Evolutionary conservation across 2,329 filamentous ascomycete species (phyloP).

Genomic region (Pestalotiopsis sp.): DNA sequence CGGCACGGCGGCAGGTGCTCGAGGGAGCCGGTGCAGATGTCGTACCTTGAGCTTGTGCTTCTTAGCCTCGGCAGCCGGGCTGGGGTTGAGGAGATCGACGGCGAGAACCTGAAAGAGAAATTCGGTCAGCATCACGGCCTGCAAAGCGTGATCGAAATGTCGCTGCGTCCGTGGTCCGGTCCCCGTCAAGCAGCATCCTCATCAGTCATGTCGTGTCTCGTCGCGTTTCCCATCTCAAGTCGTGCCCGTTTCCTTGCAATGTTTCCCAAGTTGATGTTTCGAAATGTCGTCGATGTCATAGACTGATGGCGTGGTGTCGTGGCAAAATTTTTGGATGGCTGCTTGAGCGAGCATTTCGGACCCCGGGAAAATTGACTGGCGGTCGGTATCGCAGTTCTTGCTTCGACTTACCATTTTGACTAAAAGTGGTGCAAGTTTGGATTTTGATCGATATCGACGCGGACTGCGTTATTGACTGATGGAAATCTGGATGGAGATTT

Average conservation of each 20-base stretch:
- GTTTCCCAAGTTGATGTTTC: not conserved
- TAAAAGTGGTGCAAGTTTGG: slow-evolving; percentile 47
- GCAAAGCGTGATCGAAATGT: not conserved
- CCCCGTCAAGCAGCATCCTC: slow-evolving; percentile 7
- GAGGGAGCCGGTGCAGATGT: slow-evolving; percentile 14
- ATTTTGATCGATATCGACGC: slow-evolving; percentile 42
- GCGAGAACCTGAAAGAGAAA: slow-evolving; percentile 83
- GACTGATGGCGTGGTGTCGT: slow-evolving; percentile 16
- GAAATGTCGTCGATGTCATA: slow-evolving; percentile 11
- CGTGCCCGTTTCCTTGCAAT: not conserved
- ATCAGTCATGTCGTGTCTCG: not conserved
- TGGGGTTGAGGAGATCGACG: slow-evolving; percentile 99
- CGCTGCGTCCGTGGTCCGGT: not conserved
- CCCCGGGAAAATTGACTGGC: not conserved
- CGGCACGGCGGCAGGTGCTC: slow-evolving; percentile 18
- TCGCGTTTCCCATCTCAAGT: not conserved
- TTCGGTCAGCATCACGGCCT: slow-evolving; percentile 47
- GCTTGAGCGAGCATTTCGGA: not conserved
- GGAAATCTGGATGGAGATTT: slow-evolving; percentile 49
- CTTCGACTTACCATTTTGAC: slow-evolving; percentile 69
- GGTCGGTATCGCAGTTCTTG: not conserved
- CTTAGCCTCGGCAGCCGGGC: slow-evolving; percentile 94
- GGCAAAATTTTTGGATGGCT: slow-evolving; percentile 5
- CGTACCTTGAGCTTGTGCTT: slow-evolving; percentile 99
- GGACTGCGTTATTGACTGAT: slow-evolving; percentile 49